A percentile compares a stretch with the other conserved stretches of the same genome.
These are phyloP conservation scores for Asterochloris erici DNA, from an alignment of 139 green algal genomes.

Conservation along the genomic window DNA sequence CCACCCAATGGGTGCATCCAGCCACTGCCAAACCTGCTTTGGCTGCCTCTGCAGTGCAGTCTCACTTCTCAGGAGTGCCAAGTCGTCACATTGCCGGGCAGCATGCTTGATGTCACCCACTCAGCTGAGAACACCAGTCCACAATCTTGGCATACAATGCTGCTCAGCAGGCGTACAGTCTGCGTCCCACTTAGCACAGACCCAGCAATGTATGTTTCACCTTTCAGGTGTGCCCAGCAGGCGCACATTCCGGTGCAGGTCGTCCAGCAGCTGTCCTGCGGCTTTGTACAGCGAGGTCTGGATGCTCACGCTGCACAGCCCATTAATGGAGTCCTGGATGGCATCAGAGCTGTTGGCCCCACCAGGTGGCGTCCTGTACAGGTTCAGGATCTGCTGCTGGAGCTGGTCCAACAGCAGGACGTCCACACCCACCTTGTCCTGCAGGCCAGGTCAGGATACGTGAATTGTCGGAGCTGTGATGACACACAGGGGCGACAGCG, in stretches of 20 bases:
- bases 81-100: no score
- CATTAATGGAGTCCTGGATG: slow-evolving; percentile 32
- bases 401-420: slow-evolving; percentile 51
- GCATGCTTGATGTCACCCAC: background rate
- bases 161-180: no score
- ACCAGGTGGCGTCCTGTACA: slow-evolving; percentile 28
- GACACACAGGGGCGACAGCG: no score
- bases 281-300: slow-evolving; percentile 47
- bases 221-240: slow-evolving; percentile 73
- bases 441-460: background rate
- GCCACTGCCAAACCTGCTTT: no score
- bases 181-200: no score
- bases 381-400: slow-evolving; percentile 40
- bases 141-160: no score
- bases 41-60: no score
- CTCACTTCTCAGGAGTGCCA: no score
- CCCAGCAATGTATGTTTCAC: background rate
- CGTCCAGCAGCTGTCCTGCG: slow-evolving; percentile 54
- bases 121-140: no score
- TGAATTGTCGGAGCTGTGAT: background rate
- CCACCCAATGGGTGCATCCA: no score
- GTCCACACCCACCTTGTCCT: slow-evolving; percentile 66
- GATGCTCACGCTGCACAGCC: slow-evolving; percentile 36
- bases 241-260: slow-evolving; percentile 64
- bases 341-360: slow-evolving; percentile 3